phyloP scores from a whole-genome alignment of 2,329 filamentous ascomycete species.

The Cryphonectria naterciae region DNA sequence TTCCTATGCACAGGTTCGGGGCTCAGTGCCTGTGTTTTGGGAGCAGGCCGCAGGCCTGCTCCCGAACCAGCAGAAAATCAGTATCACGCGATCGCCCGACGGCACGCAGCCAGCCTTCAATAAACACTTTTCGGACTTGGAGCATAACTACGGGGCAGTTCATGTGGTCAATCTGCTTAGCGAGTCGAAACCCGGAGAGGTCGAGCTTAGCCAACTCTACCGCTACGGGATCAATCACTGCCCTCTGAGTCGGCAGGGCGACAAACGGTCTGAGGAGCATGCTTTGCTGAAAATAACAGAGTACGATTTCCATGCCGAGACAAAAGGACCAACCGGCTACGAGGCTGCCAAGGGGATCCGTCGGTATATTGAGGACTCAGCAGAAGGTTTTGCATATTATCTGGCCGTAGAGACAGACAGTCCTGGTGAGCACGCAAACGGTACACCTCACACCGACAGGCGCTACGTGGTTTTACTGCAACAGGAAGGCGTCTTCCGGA shows the following conservation, averaged over 20 bases:
- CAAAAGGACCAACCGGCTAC: constrained; percentile 82
- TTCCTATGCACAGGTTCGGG: constrained; percentile 90
- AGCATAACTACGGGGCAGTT: constrained; percentile 83
- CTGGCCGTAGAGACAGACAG: constrained; percentile 71
- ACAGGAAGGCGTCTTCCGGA: constrained; percentile 94
- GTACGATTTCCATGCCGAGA: constrained; percentile 97
- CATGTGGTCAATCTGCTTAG: constrained; percentile 96
- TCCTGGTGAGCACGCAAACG: constrained; percentile 49
- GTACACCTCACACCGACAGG: constrained; percentile 39
- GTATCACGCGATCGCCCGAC: constrained; percentile 83
- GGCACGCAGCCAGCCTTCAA: constrained; percentile 94
- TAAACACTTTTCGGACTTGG: constrained; percentile 89
- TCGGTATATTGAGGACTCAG: constrained; percentile 75
- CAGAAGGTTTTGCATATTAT: constrained; percentile 91
- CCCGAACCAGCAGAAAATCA: constrained; percentile 93
- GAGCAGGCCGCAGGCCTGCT: constrained; percentile 88
- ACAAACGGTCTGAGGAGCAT: constrained; percentile 66
- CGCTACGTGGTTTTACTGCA: constrained; percentile 75
- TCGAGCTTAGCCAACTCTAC: constrained; percentile 81
- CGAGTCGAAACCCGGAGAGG: constrained; percentile 82
- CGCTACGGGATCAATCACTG: constrained; percentile 76
- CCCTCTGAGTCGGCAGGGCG: constrained; percentile 66
- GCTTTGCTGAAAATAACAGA: constrained; percentile 79
- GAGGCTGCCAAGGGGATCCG: constrained; percentile 88
- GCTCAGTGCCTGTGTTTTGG: constrained; percentile 96